Evolutionary conservation across 2,329 filamentous ascomycete species (phyloP).

Genomic region (Sarocladiaceae sp.): DNA sequence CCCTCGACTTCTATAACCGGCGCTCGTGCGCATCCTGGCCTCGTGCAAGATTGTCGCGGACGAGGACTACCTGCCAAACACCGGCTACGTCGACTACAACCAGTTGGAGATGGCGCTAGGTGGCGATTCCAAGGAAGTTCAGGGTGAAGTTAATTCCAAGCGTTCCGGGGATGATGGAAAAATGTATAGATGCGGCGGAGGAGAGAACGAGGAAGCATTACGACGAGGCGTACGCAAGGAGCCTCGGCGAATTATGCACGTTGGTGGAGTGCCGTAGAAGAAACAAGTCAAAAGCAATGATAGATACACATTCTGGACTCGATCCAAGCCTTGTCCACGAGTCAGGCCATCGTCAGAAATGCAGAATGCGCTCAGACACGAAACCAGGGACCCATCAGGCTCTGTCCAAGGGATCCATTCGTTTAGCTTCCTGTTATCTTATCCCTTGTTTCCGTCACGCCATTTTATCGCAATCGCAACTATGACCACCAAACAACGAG

Average conservation of each 20-base stretch:
- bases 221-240: conserved; percentile 24
- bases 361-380: neutral
- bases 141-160: conserved; percentile 50
- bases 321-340: neutral
- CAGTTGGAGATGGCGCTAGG: conserved; percentile 52
- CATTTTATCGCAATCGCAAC: neutral
- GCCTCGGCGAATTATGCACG: too few species aligned
- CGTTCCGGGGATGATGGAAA: conserved; percentile 29
- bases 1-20: conserved; percentile 40
- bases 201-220: conserved; percentile 42
- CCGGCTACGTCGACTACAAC: conserved; percentile 57
- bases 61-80: conserved; percentile 46
- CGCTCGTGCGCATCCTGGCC: conserved; percentile 41
- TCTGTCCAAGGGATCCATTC: neutral
- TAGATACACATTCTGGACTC: conserved; percentile 1
- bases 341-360: neutral
- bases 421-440: neutral
- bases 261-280: neutral
- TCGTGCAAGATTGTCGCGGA: conserved; percentile 43
- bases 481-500: neutral
- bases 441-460: neutral
- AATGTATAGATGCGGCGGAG: conserved; percentile 36
- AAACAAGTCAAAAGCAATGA: neutral
- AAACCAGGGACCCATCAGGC: neutral
- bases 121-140: conserved; percentile 53